A percentile compares a stretch with the other conserved stretches of the same genome.
phyloP scores from a whole-genome alignment of 139 green algal species.

The Chara braunii region DNA sequence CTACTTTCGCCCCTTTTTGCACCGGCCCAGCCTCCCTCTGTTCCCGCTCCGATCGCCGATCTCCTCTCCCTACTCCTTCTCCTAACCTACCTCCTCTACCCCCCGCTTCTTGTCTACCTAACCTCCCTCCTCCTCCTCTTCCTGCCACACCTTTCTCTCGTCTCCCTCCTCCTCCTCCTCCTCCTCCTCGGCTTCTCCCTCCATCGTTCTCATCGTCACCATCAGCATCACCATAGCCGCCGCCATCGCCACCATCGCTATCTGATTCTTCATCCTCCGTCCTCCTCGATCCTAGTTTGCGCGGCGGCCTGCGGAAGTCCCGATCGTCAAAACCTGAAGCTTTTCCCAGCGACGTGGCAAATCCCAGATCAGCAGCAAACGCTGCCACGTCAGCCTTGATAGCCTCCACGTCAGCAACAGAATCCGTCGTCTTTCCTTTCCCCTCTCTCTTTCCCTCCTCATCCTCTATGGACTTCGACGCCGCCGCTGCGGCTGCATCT shows the following conservation, averaged over 20 bases:
- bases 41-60: neutral
- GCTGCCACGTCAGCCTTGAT: constrained; percentile 20
- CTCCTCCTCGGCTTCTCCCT: neutral
- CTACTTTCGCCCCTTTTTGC: neutral
- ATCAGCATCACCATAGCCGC: too few species aligned
- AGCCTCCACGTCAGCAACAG: neutral
- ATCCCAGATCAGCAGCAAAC: constrained; percentile 14
- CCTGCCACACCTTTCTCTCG: neutral
- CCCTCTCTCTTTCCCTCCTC: too few species aligned
- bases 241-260: neutral
- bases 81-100: neutral
- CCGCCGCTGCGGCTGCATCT: too few species aligned
- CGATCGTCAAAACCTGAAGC: constrained; percentile 19
- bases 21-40: neutral
- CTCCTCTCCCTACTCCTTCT: neutral
- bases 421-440: too few species aligned
- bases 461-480: too few species aligned
- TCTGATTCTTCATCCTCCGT: constrained; percentile 2
- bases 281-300: neutral
- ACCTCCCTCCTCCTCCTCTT: constrained; percentile 6
- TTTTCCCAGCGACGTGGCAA: neutral
- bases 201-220: neutral
- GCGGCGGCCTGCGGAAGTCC: constrained; percentile 16
- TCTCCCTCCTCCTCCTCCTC: neutral
- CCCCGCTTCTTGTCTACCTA: neutral